A percentile compares a stretch with the other conserved stretches of the same genome.
phyloP scores from a whole-genome alignment of 192 early-diverging fungal genomes.

The Gaertneriomyces semiglobifer region DNA sequence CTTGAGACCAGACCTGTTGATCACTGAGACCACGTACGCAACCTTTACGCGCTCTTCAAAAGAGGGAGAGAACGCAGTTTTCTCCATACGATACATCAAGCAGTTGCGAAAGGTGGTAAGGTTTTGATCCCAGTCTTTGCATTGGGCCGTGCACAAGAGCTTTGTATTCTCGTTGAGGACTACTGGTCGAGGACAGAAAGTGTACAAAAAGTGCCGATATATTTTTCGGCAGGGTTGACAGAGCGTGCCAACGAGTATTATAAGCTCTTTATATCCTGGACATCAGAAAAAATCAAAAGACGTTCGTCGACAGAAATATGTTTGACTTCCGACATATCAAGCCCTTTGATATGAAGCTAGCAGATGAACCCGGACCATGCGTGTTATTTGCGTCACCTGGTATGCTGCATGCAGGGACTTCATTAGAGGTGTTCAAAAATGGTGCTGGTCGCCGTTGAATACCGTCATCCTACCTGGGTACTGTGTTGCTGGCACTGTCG shows the following conservation, averaged over 20 bases:
- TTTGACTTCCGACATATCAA: slow-evolving; percentile 97
- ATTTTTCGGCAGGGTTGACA: slow-evolving; percentile 93
- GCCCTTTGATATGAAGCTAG: slow-evolving; percentile 66
- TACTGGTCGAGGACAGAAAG: slow-evolving; percentile 95
- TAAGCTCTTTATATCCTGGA: slow-evolving; percentile 97
- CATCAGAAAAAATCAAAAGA: slow-evolving; percentile 95
- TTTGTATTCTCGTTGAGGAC: slow-evolving; percentile 90
- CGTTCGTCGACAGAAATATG: slow-evolving; percentile 88
- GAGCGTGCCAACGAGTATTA: slow-evolving; percentile 94
- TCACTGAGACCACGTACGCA: slow-evolving; percentile 97
- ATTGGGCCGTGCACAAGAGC: slow-evolving; percentile 93
- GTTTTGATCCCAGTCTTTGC: slow-evolving; percentile 95
- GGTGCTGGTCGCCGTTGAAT: slow-evolving; percentile 87
- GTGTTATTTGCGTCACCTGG: slow-evolving; percentile 96
- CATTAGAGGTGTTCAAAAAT: slow-evolving; percentile 94
- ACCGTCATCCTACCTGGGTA: slow-evolving; percentile 98
- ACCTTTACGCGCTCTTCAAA: slow-evolving; percentile 92
- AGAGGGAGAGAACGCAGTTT: slow-evolving; percentile 90
- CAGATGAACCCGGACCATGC: slow-evolving; percentile 82
- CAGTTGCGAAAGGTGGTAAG: slow-evolving; percentile 64
- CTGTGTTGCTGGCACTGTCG: slow-evolving; percentile 95
- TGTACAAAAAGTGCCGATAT: slow-evolving; percentile 78
- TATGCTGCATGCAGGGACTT: slow-evolving; percentile 96
- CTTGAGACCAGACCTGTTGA: slow-evolving; percentile 85
- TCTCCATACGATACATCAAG: slow-evolving; percentile 82